A percentile compares a stretch with the other conserved stretches of the same genome.
These are phyloP conservation scores for Epichloe brachyelytri DNA, from an alignment of 2,329 filamentous ascomycete species.

Conservation along the genomic window DNA sequence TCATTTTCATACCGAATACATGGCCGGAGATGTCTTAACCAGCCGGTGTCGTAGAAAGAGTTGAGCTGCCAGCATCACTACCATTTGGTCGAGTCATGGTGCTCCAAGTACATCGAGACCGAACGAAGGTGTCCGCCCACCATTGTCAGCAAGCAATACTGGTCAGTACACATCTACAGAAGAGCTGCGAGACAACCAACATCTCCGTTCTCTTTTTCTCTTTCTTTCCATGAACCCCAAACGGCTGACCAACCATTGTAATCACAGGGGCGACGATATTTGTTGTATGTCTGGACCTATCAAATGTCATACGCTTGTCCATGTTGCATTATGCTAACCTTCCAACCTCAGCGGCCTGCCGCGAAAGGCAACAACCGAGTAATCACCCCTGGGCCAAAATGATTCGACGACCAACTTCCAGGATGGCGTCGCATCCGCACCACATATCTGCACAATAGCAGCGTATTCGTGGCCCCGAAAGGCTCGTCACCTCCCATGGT, in stretches of 20 bases:
- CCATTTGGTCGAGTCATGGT: slow-evolving; percentile 35
- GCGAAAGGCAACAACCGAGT: slow-evolving; percentile 26
- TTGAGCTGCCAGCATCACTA: slow-evolving; percentile 39
- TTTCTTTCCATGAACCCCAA: slow-evolving; percentile 7
- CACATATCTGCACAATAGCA: slow-evolving; percentile 18
- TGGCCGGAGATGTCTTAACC: background rate
- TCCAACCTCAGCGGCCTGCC: slow-evolving; percentile 21
- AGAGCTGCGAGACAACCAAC: background rate
- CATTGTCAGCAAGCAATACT: slow-evolving; percentile 33
- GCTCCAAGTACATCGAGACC: slow-evolving; percentile 31
- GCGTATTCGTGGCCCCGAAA: background rate
- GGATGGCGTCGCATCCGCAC: slow-evolving; percentile 14
- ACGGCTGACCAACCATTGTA: slow-evolving; percentile 7
- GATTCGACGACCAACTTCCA: slow-evolving; percentile 21
- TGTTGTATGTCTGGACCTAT: slow-evolving; percentile 23
- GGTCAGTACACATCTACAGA: slow-evolving; percentile 18
- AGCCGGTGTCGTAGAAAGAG: slow-evolving; percentile 26
- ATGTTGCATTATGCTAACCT: slow-evolving; percentile 9
- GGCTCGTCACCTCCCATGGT: background rate
- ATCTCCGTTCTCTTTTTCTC: too few species aligned
- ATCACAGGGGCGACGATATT: slow-evolving; percentile 28
- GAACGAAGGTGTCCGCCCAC: slow-evolving; percentile 29
- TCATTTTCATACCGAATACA: background rate
- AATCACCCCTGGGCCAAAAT: slow-evolving; percentile 26
- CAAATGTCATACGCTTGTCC: background rate